phyloP scores from a whole-genome alignment of 129 eudicot genomes.

The Escallonia herrerae region DNA sequence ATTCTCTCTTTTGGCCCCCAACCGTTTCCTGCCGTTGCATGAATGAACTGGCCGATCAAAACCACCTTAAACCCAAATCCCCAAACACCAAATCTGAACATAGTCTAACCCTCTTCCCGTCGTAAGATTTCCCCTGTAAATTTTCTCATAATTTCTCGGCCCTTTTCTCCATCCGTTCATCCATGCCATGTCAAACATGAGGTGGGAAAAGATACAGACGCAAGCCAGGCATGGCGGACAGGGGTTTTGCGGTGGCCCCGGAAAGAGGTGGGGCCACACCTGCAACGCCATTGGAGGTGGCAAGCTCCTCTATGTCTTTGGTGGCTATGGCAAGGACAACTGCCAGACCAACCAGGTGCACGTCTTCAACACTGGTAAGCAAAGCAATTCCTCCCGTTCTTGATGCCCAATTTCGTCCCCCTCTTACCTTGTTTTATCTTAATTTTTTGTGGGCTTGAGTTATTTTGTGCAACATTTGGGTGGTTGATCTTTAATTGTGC shows the following conservation, averaged over 20 bases:
- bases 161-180: not conserved
- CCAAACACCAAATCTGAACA: conserved; percentile 6
- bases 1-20: too few species aligned
- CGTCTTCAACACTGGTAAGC: conserved; percentile 73
- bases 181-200: conserved; percentile 29
- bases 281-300: conserved; percentile 91
- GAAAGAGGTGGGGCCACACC: conserved; percentile 98
- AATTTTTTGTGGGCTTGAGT: not conserved
- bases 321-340: conserved; percentile 86
- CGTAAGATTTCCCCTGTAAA: not conserved
- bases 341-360: conserved; percentile 84
- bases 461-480: too few species aligned
- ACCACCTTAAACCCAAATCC: conserved; percentile 2
- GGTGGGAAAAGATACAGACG: conserved; percentile 67
- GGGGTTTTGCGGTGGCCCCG: conserved; percentile 54
- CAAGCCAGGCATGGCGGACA: conserved; percentile 10
- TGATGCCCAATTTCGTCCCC: not conserved
- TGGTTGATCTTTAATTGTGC: too few species aligned
- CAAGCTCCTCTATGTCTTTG: conserved; percentile 77
- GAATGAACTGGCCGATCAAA: not conserved
- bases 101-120: not conserved
- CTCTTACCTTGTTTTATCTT: not conserved
- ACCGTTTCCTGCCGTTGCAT: conserved; percentile 3
- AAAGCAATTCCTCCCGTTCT: not conserved
- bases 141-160: not conserved